Evolutionary conservation across 2,329 filamentous ascomycete genomes (phyloP).

Genomic region (Epichloe typhina): DNA sequence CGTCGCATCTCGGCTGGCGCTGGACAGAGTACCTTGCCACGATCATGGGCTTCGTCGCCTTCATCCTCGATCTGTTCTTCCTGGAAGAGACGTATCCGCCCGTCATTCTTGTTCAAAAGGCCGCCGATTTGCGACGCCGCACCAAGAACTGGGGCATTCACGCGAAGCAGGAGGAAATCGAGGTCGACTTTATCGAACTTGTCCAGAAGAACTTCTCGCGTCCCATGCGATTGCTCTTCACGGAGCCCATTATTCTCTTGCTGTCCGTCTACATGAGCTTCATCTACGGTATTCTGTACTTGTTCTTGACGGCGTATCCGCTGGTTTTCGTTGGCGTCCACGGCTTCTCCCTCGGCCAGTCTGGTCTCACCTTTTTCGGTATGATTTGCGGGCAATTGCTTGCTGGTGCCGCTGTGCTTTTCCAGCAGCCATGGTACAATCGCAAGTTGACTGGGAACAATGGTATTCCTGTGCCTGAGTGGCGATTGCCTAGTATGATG

Average conservation of each 20-base stretch:
- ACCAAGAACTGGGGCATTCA: conserved; percentile 60
- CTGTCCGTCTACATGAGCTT: conserved; percentile 63
- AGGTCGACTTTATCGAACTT: conserved; percentile 50
- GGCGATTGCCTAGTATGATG: conserved; percentile 51
- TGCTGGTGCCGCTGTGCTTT: conserved; percentile 50
- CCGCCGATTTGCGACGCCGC: conserved; percentile 45
- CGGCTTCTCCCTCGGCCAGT: conserved; percentile 53
- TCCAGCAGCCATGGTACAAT: conserved; percentile 53
- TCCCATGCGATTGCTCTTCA: conserved; percentile 50
- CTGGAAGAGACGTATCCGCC: conserved; percentile 60
- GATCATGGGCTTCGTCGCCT: conserved; percentile 50
- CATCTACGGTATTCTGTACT: conserved; percentile 67
- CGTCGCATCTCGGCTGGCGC: conserved; percentile 54
- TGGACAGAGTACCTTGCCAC: conserved; percentile 56
- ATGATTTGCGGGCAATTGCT: conserved; percentile 64
- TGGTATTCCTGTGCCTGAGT: conserved; percentile 50
- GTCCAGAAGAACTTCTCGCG: conserved; percentile 54
- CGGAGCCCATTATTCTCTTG: conserved; percentile 55
- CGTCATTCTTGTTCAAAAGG: conserved; percentile 48
- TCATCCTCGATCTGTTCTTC: conserved; percentile 46
- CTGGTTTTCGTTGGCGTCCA: conserved; percentile 67
- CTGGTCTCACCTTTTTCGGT: conserved; percentile 73
- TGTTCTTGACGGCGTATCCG: conserved; percentile 76
- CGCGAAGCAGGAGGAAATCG: conserved; percentile 59
- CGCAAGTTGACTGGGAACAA: conserved; percentile 56